These are phyloP conservation scores for Microdochium paspali DNA, from an alignment of 2,329 filamentous ascomycete species.

Conservation along the genomic window DNA sequence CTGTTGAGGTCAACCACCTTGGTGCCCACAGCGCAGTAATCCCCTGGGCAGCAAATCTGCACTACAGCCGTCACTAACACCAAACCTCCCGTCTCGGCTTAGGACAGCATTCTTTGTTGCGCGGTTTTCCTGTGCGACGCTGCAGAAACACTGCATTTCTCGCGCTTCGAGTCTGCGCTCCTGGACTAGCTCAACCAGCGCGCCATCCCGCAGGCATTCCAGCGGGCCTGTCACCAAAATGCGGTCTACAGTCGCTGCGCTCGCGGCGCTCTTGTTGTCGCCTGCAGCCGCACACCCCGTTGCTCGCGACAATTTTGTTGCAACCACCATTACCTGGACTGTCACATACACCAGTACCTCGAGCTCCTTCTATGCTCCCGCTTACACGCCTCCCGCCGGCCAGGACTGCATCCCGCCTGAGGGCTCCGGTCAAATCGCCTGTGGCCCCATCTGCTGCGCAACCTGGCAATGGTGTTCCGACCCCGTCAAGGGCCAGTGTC, in stretches of 20 bases:
- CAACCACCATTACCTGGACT: slow-evolving; percentile 49
- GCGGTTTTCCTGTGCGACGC: neutral
- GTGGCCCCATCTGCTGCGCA: slow-evolving; percentile 62
- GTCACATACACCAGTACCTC: slow-evolving; percentile 52
- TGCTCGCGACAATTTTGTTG: slow-evolving; percentile 38
- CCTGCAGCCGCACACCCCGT: slow-evolving; percentile 34
- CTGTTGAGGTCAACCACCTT: too few species aligned
- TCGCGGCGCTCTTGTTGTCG: slow-evolving; percentile 29
- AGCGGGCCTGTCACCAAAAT: neutral
- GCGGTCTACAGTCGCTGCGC: slow-evolving; percentile 6
- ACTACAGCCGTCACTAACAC: neutral
- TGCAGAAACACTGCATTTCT: neutral
- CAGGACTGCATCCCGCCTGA: slow-evolving; percentile 38
- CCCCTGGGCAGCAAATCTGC: neutral
- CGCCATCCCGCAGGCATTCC: slow-evolving; percentile 1
- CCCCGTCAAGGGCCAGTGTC: slow-evolving; percentile 41
- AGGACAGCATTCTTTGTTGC: neutral
- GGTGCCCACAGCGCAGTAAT: too few species aligned
- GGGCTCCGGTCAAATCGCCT: slow-evolving; percentile 47
- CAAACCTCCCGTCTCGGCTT: too few species aligned
- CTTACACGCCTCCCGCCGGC: slow-evolving; percentile 25
- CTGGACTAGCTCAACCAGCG: neutral
- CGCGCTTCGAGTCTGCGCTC: neutral
- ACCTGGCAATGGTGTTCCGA: slow-evolving; percentile 58
- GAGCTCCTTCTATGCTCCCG: slow-evolving; percentile 35